Evolutionary conservation across 306 rosid genomes (phyloP).

Genomic region (Trifolium pratense): DNA sequence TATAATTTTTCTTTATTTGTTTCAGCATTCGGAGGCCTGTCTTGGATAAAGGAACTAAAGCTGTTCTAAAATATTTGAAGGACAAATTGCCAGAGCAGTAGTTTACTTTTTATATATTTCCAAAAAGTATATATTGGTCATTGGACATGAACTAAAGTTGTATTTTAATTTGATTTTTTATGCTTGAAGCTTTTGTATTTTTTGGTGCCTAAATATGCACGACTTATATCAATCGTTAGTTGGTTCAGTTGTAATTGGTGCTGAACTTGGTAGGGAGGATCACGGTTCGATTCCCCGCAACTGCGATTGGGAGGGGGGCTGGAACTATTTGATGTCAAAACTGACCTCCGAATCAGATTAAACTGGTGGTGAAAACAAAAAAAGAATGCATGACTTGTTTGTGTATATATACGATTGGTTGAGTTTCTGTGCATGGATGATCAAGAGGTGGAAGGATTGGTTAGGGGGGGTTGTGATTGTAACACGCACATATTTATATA

Average conservation of each 20-base stretch:
- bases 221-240: too few species aligned
- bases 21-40: constrained; percentile 87
- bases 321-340: too few species aligned
- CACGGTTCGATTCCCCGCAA: too few species aligned
- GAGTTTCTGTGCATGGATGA: too few species aligned
- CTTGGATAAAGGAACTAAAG: constrained; percentile 87
- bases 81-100: constrained; percentile 68
- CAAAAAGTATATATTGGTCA: neutral
- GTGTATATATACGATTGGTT: neutral
- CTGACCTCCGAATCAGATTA: too few species aligned
- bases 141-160: constrained; percentile 10
- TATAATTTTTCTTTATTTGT: constrained; percentile 21
- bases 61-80: constrained; percentile 75
- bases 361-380: too few species aligned
- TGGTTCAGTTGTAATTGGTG: too few species aligned
- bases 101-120: neutral
- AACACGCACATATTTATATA: too few species aligned
- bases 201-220: neutral
- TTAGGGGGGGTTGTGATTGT: too few species aligned
- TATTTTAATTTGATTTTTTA: neutral
- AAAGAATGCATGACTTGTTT: too few species aligned
- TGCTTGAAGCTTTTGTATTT: neutral
- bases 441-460: neutral
- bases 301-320: too few species aligned
- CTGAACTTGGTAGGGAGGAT: too few species aligned